Percentiles rank a stretch among this genome's conserved stretches.
phyloP scores from a whole-genome alignment of 257 asterid species.

The Gentiana straminea region DNA sequence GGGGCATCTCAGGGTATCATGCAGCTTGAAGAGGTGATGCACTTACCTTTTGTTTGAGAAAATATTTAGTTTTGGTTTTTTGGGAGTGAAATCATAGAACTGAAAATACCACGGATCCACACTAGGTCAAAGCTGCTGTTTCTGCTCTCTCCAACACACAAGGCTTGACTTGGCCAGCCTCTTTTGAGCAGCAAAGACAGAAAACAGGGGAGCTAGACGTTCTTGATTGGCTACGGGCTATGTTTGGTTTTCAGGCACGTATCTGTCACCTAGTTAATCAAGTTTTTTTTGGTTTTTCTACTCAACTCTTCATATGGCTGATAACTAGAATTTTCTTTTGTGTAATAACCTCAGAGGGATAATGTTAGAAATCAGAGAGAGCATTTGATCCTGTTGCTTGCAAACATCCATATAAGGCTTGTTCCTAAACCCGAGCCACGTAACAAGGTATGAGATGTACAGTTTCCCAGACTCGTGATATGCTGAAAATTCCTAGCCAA shows the following conservation, averaged over 20 bases:
- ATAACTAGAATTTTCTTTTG: slow-evolving; percentile 9
- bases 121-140: slow-evolving; percentile 90
- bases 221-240: slow-evolving; percentile 96
- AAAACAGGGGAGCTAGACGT: slow-evolving; percentile 82
- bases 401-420: slow-evolving; percentile 84
- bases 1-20: slow-evolving; percentile 89
- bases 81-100: slow-evolving; percentile 1
- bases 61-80: slow-evolving; percentile 1
- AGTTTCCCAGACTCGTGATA: slow-evolving; percentile 12
- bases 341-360: slow-evolving; percentile 63
- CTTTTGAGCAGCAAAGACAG: slow-evolving; percentile 76
- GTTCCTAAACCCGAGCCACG: slow-evolving; percentile 84
- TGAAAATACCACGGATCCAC: slow-evolving; percentile 1
- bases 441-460: slow-evolving; percentile 40
- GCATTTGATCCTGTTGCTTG: slow-evolving; percentile 77
- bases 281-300: slow-evolving; percentile 3
- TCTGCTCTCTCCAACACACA: slow-evolving; percentile 58
- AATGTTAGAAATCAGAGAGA: slow-evolving; percentile 93
- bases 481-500: slow-evolving; percentile 5
- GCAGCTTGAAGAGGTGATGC: slow-evolving; percentile 94
- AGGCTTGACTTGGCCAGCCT: slow-evolving; percentile 70
- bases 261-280: slow-evolving; percentile 17
- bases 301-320: slow-evolving; percentile 12
- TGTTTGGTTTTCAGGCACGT: slow-evolving; percentile 97
- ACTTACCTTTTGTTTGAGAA: slow-evolving; percentile 3